phyloP scores from a whole-genome alignment of 352 stramenopile species.

The Globisporangium recalcitrans region DNA sequence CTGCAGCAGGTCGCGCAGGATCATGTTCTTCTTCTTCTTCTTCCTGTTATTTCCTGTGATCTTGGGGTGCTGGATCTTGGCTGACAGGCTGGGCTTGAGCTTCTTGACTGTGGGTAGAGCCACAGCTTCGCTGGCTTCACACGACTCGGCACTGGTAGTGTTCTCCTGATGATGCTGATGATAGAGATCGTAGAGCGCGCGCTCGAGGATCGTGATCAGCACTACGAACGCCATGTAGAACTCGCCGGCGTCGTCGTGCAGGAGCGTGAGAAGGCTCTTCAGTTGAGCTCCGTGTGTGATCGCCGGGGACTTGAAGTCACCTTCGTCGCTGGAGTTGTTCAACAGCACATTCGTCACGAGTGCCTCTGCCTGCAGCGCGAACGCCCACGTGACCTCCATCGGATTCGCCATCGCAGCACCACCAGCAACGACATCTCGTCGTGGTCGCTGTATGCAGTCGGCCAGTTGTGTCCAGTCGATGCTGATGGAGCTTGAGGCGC shows the following conservation, averaged over 20 bases:
- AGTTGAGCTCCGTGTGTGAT: slow-evolving; percentile 19
- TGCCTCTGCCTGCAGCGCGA: slow-evolving; percentile 34
- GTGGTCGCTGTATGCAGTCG: slow-evolving; percentile 6
- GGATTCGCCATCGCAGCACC: slow-evolving; percentile 7
- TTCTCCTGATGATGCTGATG: no score
- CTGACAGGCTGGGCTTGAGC: not conserved
- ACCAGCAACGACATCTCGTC: not conserved
- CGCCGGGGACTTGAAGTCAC: not conserved
- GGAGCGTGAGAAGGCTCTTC: slow-evolving; percentile 18
- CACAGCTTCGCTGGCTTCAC: not conserved
- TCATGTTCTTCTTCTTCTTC: slow-evolving; percentile 52
- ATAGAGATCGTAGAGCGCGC: slow-evolving; percentile 53
- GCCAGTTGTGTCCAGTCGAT: slow-evolving; percentile 25
- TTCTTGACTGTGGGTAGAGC: not conserved
- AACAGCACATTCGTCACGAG: not conserved
- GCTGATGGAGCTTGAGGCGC: not conserved
- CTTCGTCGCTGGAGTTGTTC: not conserved
- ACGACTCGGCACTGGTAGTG: no score
- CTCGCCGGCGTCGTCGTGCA: slow-evolving; percentile 27
- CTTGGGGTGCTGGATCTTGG: not conserved
- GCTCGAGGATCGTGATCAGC: slow-evolving; percentile 57
- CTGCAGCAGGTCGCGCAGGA: slow-evolving; percentile 57
- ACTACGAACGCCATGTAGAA: slow-evolving; percentile 56
- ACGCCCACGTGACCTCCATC: slow-evolving; percentile 31
- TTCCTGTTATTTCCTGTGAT: not conserved